Percentiles rank a stretch among this genome's conserved stretches.
Evolutionary conservation across 257 asterid genomes (phyloP).

Genomic region (Solanum chmielewskii): DNA sequence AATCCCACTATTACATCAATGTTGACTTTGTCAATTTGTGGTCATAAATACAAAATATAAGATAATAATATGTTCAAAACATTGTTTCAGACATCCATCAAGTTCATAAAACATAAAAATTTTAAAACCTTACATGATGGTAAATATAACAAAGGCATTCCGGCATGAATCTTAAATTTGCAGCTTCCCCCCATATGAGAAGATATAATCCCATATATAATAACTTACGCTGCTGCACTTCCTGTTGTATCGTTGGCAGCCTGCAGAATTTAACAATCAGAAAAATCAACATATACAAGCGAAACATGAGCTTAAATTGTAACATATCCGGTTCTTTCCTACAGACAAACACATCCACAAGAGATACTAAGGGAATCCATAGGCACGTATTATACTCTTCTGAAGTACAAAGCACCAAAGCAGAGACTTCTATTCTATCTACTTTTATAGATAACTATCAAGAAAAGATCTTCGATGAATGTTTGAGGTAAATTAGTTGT

Average conservation of each 20-base stretch:
- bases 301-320: background rate
- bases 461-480: background rate
- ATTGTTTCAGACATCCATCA: background rate
- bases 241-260: slow-evolving; percentile 98
- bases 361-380: background rate
- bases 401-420: background rate
- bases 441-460: background rate
- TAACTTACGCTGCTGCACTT: slow-evolving; percentile 93
- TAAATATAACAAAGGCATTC: slow-evolving; percentile 95
- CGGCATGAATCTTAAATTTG: slow-evolving; percentile 96
- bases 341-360: background rate
- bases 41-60: background rate
- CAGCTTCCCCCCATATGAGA: slow-evolving; percentile 99
- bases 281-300: background rate
- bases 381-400: background rate
- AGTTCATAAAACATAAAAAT: background rate
- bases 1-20: background rate
- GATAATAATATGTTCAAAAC: background rate
- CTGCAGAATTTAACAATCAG: slow-evolving; percentile 27
- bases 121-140: slow-evolving; percentile 69
- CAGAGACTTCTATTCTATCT: background rate
- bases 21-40: background rate
- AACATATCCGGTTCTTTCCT: background rate
- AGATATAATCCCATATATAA: slow-evolving; percentile 88
- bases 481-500: background rate